Conservation (phyloP, 2,329 filamentous ascomycete genomes). For the Pseudocercospora ulei region DNA sequence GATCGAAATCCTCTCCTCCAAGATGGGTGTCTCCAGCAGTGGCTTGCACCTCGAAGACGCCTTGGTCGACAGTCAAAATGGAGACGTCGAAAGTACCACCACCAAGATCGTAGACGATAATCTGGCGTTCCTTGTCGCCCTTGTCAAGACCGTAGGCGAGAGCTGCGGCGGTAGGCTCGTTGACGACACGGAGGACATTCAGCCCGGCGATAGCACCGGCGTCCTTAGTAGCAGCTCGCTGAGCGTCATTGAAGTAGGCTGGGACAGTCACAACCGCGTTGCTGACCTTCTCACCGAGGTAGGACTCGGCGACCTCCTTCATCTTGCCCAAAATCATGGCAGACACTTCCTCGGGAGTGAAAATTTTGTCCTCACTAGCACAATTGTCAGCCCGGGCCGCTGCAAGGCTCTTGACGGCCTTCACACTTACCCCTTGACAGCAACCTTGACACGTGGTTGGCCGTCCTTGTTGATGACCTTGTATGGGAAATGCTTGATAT, state of each 20-base stretch:
- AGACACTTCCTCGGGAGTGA: slow-evolving; percentile 71
- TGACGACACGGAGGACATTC: slow-evolving; percentile 94
- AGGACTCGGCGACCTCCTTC: slow-evolving; percentile 95
- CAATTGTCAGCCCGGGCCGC: slow-evolving; percentile 5
- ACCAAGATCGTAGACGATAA: slow-evolving; percentile 95
- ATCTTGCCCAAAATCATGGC: slow-evolving; percentile 77
- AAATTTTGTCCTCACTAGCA: slow-evolving; percentile 50
- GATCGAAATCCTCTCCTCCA: slow-evolving; percentile 97
- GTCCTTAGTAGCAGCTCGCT: slow-evolving; percentile 97
- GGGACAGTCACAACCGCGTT: slow-evolving; percentile 96
- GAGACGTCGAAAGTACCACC: slow-evolving; percentile 99
- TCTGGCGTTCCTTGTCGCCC: slow-evolving; percentile 72
- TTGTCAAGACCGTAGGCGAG: slow-evolving; percentile 95
- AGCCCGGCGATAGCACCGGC: slow-evolving; percentile 92
- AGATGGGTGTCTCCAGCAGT: slow-evolving; percentile 98
- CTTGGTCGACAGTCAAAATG: slow-evolving; percentile 91
- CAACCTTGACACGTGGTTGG: slow-evolving; percentile 75
- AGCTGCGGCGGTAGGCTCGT: slow-evolving; percentile 93
- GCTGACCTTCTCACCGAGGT: slow-evolving; percentile 80
- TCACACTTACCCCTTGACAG: slow-evolving; percentile 47
- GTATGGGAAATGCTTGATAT: slow-evolving; percentile 98
- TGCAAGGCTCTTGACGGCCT: neutral
- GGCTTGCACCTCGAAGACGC: slow-evolving; percentile 97
- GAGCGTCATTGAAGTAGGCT: slow-evolving; percentile 97
- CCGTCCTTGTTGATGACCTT: slow-evolving; percentile 80